Conservation (phyloP, 2,329 filamentous ascomycete genomes). For the Knoxdaviesia capensis region DNA sequence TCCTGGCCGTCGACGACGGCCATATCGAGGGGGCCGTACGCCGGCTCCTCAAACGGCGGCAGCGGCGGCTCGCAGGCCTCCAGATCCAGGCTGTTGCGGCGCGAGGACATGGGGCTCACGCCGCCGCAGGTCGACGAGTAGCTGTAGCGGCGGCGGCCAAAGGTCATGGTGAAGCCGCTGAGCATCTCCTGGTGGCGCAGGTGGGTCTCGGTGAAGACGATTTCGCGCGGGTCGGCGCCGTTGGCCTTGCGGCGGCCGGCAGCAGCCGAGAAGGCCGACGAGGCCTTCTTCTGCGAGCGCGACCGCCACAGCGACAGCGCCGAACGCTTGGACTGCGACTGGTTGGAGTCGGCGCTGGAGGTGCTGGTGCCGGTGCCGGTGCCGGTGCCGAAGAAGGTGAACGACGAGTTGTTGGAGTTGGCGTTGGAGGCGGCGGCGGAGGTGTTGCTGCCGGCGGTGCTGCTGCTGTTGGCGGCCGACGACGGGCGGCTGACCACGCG, state of each 20-base stretch:
- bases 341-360: background rate
- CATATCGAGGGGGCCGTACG: background rate
- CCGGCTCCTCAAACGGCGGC: background rate
- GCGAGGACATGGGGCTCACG: constrained; percentile 4
- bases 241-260: constrained; percentile 2
- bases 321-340: background rate
- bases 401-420: background rate
- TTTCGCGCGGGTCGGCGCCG: constrained; percentile 19
- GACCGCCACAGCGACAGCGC: background rate
- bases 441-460: background rate
- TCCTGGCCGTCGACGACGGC: background rate
- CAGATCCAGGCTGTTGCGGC: constrained; percentile 1
- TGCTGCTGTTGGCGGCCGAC: background rate
- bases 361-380: background rate
- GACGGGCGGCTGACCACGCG: background rate
- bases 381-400: background rate
- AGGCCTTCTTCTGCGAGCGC: constrained; percentile 1
- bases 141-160: constrained; percentile 15
- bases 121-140: constrained; percentile 3
- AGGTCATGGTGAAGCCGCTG: constrained; percentile 22
- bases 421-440: background rate
- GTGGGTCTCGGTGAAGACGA: constrained; percentile 23
- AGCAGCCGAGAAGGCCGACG: constrained; percentile 1
- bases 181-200: constrained; percentile 25
- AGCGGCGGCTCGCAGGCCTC: background rate